phyloP scores from a whole-genome alignment of 306 rosid genomes.

The Malus domestica region ASM211411v1 NC_041798.1:24546001-24546500 shows the following conservation, averaged over 20 bases:
- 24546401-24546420: background rate
- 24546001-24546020: too few species aligned
- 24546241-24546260: too few species aligned
- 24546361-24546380: background rate
- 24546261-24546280: background rate
- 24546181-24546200: slow-evolving; percentile 18
- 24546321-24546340: slow-evolving; percentile 2
- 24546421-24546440: too few species aligned
- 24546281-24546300: background rate
- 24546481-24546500: background rate
- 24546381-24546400: background rate
- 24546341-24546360: background rate
- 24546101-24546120: slow-evolving; percentile 20
- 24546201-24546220: background rate
- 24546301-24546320: background rate
- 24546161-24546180: background rate
- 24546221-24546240: background rate
- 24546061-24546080: too few species aligned
- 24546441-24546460: background rate
- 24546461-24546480: background rate
- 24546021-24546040: too few species aligned
- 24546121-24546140: background rate
- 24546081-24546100: background rate
- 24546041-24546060: too few species aligned
- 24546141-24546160: background rate